These are phyloP conservation scores for Wallacemonas collosoma DNA, from an alignment of 208 protist species.

Conservation along the genomic window DNA sequence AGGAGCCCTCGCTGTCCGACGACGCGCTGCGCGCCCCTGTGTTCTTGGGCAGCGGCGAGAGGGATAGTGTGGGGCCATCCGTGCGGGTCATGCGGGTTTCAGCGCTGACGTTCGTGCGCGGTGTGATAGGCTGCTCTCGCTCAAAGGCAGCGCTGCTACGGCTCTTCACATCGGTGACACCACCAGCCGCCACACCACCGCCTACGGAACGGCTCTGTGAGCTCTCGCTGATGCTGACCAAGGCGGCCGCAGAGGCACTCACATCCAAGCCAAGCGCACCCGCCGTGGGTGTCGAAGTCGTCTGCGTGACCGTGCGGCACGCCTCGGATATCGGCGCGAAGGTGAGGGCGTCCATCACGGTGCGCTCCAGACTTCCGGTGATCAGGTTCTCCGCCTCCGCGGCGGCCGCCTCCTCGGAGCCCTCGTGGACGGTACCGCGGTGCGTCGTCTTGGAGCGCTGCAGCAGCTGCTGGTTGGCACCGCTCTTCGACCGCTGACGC, in stretches of 20 bases:
- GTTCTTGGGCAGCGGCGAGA: slow-evolving; percentile 22
- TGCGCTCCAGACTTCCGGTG: slow-evolving; percentile 4
- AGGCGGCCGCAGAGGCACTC: slow-evolving; percentile 2
- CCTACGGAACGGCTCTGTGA: slow-evolving; percentile 2
- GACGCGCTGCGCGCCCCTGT: neutral
- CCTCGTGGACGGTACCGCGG: slow-evolving; percentile 13
- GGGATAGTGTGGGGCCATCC: slow-evolving; percentile 13
- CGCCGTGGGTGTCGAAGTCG: neutral
- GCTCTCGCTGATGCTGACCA: slow-evolving; percentile 6
- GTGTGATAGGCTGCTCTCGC: slow-evolving; percentile 18
- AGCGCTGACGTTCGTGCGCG: slow-evolving; percentile 13
- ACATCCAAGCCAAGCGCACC: slow-evolving; percentile 3
- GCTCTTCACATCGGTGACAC: slow-evolving; percentile 1
- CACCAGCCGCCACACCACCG: neutral
- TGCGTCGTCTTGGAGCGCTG: slow-evolving; percentile 15
- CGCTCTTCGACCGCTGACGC: slow-evolving; percentile 15
- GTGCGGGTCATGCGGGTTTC: slow-evolving; percentile 16
- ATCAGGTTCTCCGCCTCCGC: slow-evolving; percentile 11
- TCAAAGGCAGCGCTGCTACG: slow-evolving; percentile 18
- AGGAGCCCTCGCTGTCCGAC: slow-evolving; percentile 5
- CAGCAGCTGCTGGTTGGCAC: slow-evolving; percentile 13
- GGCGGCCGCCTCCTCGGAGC: slow-evolving; percentile 12
- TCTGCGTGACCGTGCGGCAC: slow-evolving; percentile 11
- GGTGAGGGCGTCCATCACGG: slow-evolving; percentile 21
- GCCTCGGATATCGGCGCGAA: slow-evolving; percentile 35